phyloP scores from a whole-genome alignment of 1,284 basidiomycete species.

The Omphalotus olearius region DNA sequence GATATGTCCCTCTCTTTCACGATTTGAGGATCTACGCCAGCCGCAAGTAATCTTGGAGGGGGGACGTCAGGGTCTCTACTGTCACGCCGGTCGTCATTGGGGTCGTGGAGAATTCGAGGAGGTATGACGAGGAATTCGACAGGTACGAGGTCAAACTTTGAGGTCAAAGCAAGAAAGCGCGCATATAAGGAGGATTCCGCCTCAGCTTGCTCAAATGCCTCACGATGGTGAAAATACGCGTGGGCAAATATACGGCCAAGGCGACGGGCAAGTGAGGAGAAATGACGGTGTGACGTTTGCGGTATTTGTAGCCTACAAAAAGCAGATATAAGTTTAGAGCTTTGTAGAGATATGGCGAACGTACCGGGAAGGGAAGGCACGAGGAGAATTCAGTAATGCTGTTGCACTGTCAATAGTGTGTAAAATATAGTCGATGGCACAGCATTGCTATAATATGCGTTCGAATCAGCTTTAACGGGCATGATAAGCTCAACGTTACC shows the following conservation, averaged over 20 bases:
- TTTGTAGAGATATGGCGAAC: background rate
- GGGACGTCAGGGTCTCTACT: slow-evolving; percentile 27
- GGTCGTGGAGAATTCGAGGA: slow-evolving; percentile 20
- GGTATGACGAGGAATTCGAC: slow-evolving; percentile 83
- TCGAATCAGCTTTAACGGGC: background rate
- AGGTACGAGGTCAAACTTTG: slow-evolving; percentile 80
- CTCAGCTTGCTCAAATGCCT: slow-evolving; percentile 86
- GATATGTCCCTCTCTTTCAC: background rate
- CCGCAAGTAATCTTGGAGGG: slow-evolving; percentile 45
- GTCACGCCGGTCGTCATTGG: slow-evolving; percentile 16
- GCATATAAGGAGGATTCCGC: slow-evolving; percentile 89
- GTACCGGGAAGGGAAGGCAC: slow-evolving; percentile 88
- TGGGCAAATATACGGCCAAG: slow-evolving; percentile 95
- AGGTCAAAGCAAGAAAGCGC: slow-evolving; percentile 83
- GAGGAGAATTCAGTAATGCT: slow-evolving; percentile 86
- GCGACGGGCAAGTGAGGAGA: slow-evolving; percentile 82
- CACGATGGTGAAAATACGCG: slow-evolving; percentile 91
- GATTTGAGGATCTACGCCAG: slow-evolving; percentile 34
- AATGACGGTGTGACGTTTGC: slow-evolving; percentile 77
- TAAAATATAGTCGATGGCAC: slow-evolving; percentile 95
- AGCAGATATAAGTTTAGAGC: background rate
- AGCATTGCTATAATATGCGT: slow-evolving; percentile 67
- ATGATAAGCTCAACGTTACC: slow-evolving; percentile 30
- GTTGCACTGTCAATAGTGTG: slow-evolving; percentile 95
- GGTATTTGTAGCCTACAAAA: slow-evolving; percentile 71